Evolutionary conservation across 163 green algal genomes (phyloP).

Genomic region (Scenedesmus sp.): DNA sequence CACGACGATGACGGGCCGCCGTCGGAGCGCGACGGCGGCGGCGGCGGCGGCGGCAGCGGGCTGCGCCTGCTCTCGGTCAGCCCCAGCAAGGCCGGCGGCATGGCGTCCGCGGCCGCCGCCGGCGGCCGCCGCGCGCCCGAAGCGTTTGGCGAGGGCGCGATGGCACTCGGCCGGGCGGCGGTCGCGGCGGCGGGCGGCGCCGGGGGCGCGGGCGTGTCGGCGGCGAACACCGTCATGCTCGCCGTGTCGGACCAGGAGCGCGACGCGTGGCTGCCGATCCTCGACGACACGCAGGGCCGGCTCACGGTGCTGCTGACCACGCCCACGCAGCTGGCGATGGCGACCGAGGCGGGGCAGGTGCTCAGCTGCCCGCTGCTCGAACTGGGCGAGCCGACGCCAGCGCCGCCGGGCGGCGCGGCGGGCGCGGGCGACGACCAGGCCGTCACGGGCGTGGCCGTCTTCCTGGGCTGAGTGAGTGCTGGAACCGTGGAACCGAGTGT

Average conservation of each 20-base stretch:
- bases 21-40: not conserved
- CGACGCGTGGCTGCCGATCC: conserved; percentile 8
- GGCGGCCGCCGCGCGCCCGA: conserved; percentile 11
- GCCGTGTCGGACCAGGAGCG: conserved; percentile 19
- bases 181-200: conserved; percentile 6
- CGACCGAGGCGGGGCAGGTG: conserved; percentile 17
- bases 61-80: conserved; percentile 28
- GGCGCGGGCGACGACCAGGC: too few species aligned
- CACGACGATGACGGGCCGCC: too few species aligned
- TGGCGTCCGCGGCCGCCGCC: not conserved
- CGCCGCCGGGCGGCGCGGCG: too few species aligned
- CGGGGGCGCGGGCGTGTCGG: not conserved
- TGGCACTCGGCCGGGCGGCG: conserved; percentile 7
- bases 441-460: too few species aligned
- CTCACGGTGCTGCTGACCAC: conserved; percentile 34
- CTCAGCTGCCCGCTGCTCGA: conserved; percentile 17
- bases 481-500: too few species aligned
- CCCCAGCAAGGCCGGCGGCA: conserved; percentile 12
- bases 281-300: conserved; percentile 20
- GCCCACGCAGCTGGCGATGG: conserved; percentile 25
- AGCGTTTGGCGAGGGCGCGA: conserved; percentile 8
- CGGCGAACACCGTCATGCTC: conserved; percentile 36
- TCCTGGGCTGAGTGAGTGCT: too few species aligned
- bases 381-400: too few species aligned
- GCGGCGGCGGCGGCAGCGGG: not conserved